Percentiles rank a stretch among this genome's conserved stretches.
Evolutionary conservation across 2,329 filamentous ascomycete genomes (phyloP).

Genomic region (Venturiaceae sp.): DNA sequence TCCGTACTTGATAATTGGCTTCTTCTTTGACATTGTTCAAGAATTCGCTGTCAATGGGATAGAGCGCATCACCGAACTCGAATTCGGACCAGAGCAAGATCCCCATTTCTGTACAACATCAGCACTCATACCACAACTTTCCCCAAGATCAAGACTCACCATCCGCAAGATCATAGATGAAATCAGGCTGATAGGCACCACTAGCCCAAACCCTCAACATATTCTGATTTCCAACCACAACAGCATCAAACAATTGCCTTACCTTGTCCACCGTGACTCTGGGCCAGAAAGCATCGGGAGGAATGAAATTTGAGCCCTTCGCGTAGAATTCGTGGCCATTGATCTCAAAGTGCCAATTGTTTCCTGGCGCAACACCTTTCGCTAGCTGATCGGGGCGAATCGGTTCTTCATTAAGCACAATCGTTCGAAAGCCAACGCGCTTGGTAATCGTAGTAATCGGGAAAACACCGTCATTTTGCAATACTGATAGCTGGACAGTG

Average conservation of each 20-base stretch:
- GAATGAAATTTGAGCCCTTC: constrained; percentile 55
- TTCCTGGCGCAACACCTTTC: constrained; percentile 45
- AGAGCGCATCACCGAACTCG: constrained; percentile 51
- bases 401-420: constrained; percentile 46
- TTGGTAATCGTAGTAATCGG: constrained; percentile 32
- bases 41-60: constrained; percentile 45
- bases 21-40: constrained; percentile 47
- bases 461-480: constrained; percentile 40
- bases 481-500: constrained; percentile 18
- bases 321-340: constrained; percentile 56
- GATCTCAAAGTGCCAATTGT: constrained; percentile 56
- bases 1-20: constrained; percentile 50
- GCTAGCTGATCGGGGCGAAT: constrained; percentile 44
- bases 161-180: constrained; percentile 54
- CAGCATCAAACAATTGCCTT: constrained; percentile 42
- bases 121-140: background rate
- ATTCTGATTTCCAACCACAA: constrained; percentile 50
- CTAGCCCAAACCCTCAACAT: constrained; percentile 55
- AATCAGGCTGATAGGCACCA: constrained; percentile 51
- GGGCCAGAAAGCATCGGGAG: constrained; percentile 54
- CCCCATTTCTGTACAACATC: constrained; percentile 28
- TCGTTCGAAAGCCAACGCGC: constrained; percentile 51
- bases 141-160: constrained; percentile 19
- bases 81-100: constrained; percentile 56
- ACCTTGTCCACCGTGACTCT: constrained; percentile 46